These are phyloP conservation scores for Didymella pinodella DNA, from an alignment of 2,329 filamentous ascomycete species.

Conservation along the genomic window DNA sequence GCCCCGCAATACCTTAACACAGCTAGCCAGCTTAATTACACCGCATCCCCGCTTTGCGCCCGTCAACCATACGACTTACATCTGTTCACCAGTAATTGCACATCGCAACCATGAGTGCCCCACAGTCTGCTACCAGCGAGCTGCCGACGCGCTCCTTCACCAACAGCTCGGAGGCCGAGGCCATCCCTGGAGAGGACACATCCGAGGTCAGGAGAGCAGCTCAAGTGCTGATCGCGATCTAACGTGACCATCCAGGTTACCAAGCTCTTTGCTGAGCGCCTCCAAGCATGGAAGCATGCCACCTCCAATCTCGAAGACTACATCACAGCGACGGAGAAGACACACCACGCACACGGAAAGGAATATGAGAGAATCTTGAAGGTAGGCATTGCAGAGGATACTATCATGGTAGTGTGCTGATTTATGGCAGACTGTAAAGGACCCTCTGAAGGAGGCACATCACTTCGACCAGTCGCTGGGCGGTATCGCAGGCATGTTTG, in stretches of 20 bases:
- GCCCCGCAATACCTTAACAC: conserved; percentile 21
- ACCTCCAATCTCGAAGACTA: conserved; percentile 93
- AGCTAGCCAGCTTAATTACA: conserved; percentile 12
- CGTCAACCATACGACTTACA: neutral
- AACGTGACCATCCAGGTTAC: conserved; percentile 41
- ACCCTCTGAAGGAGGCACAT: conserved; percentile 85
- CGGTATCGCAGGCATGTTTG: conserved; percentile 87
- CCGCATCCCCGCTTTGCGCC: conserved; percentile 5
- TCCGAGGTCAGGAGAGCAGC: conserved; percentile 44
- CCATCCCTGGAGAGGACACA: conserved; percentile 59
- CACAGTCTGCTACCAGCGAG: conserved; percentile 43
- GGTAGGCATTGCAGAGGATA: conserved; percentile 53
- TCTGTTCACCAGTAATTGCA: neutral
- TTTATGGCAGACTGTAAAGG: conserved; percentile 75
- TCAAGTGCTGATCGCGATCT: neutral
- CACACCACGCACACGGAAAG: conserved; percentile 84
- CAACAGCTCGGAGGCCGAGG: conserved; percentile 53
- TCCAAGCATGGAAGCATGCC: conserved; percentile 96
- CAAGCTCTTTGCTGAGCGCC: conserved; percentile 79
- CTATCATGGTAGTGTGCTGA: conserved; percentile 11
- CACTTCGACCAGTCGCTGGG: conserved; percentile 93
- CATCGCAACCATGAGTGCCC: conserved; percentile 40
- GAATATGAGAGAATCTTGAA: conserved; percentile 96
- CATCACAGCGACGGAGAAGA: conserved; percentile 82
- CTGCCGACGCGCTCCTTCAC: conserved; percentile 44